phyloP scores from a whole-genome alignment of 352 stramenopile genomes.

The Globisporangium irregulare region DNA sequence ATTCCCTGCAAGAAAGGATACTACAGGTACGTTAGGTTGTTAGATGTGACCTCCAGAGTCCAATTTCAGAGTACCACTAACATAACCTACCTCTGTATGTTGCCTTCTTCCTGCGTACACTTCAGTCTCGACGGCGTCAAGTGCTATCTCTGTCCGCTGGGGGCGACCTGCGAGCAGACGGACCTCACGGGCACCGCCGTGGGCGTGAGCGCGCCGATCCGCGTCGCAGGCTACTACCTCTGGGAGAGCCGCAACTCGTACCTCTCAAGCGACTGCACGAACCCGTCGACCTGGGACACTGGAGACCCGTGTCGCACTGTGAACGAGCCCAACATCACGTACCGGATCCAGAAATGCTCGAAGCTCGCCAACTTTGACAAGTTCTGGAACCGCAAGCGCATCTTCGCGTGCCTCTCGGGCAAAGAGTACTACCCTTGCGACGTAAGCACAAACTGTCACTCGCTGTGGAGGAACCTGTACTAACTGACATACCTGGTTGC shows the following conservation, averaged over 20 bases:
- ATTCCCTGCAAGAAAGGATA: conserved; percentile 54
- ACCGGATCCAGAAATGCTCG: conserved; percentile 47
- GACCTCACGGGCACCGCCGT: conserved; percentile 27
- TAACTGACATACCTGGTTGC: not conserved
- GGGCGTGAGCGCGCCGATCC: conserved; percentile 42
- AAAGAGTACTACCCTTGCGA: conserved; percentile 64
- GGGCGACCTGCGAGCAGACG: conserved; percentile 41
- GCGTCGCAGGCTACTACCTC: conserved; percentile 46
- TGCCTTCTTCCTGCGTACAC: not conserved
- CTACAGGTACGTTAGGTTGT: conserved; percentile 46
- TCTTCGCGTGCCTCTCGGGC: conserved; percentile 58
- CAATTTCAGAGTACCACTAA: not conserved
- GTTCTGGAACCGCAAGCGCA: conserved; percentile 51
- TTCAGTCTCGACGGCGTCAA: conserved; percentile 56
- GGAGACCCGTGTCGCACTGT: conserved; percentile 52
- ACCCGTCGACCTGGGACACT: conserved; percentile 35
- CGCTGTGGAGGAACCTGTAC: no score
- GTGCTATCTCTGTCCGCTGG: conserved; percentile 60
- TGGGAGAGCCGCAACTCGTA: conserved; percentile 39
- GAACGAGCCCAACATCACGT: conserved; percentile 24
- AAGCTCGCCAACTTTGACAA: conserved; percentile 32
- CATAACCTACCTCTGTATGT: not conserved
- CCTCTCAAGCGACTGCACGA: conserved; percentile 30
- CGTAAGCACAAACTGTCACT: conserved; percentile 27
- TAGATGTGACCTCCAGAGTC: not conserved